These are phyloP conservation scores for Typha latifolia DNA, from an alignment of 176 grass and related monocot genomes.

Conservation along the genomic window DNA sequence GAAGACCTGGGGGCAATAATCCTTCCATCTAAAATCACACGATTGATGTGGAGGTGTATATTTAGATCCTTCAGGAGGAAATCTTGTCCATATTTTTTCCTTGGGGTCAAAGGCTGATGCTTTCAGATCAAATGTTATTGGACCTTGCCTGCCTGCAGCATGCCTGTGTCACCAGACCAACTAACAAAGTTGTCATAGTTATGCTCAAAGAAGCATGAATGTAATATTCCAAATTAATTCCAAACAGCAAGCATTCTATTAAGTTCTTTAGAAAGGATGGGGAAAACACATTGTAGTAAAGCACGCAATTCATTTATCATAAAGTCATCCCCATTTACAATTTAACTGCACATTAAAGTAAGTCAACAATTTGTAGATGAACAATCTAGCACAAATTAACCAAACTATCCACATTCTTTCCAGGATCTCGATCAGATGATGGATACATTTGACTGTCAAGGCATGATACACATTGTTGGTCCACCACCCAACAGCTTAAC, in stretches of 20 bases:
- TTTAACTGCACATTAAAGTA: too few relatives aligned
- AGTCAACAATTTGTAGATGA: too few relatives aligned
- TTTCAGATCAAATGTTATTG: constrained; percentile 9
- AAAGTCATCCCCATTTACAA: too few relatives aligned
- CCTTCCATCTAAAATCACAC: constrained; percentile 16
- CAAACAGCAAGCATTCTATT: neutral
- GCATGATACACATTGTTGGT: neutral
- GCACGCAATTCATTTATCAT: too few relatives aligned
- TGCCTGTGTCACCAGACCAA: neutral
- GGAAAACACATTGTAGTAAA: too few relatives aligned
- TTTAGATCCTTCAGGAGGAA: constrained; percentile 21
- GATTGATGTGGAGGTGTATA: constrained; percentile 16
- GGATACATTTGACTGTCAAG: too few relatives aligned
- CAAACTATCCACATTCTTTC: too few relatives aligned
- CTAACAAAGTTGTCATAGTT: constrained; percentile 10
- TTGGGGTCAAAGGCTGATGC: constrained; percentile 9
- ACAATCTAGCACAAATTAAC: too few relatives aligned
- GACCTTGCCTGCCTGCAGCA: constrained; percentile 12
- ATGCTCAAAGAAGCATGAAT: constrained; percentile 1
- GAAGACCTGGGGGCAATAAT: constrained; percentile 22
- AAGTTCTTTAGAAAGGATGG: too few relatives aligned
- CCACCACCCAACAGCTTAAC: too few relatives aligned
- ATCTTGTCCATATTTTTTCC: constrained; percentile 20
- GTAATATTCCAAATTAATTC: neutral
- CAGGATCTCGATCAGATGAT: too few relatives aligned